Evolutionary conservation across 2,329 filamentous ascomycete species (phyloP), one percentile per base, ranked within the genome.

Genomic region (Parascedosporium putredinis): DNA sequence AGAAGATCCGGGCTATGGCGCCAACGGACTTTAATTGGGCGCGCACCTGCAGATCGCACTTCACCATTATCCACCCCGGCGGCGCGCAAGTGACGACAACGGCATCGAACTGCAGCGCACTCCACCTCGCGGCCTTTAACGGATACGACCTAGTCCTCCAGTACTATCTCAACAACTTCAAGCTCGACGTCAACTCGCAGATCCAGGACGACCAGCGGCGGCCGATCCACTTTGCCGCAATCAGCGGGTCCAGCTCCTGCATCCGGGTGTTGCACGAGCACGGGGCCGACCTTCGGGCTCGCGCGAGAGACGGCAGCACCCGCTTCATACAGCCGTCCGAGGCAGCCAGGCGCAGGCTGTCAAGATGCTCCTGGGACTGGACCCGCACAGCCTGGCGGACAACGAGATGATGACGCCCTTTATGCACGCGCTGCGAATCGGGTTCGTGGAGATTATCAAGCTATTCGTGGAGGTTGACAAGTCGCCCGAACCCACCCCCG

Each of bases 221-320:
- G 3, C 50, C 51, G 6, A 12, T 49, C n/a, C 51, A 55, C 33
- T 44, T 50, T n/a, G 53, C 53, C 9, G 53, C 52, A 4, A 47
- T 50, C 24, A 50, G 53, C 29, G 53, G 53, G 2, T 50, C 51
- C 8, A 25, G 27, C 16, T 18, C 49, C 14, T 50, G 40, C 3
- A 56, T 68, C 7, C 50, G 59, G 2, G 20, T 59, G 3, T 57
- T 69, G 4, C 51, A 62, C 14, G 47, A 55, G 5, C 53, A 55
- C 3, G 60, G 59, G 4, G 58, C 61, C 6, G 54, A 65, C 23
- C 47, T 68, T 4, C 54, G 57, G 6, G 54, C 57, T 1, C 52
- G 52, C 1, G 64, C 68, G 18, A 42, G 50, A 1, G 48, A 53
- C 0, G 62, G 62, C 0, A 61, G 62, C 18, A 68, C 67, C 2